Conservation (phyloP, 148 eudicot genomes). For the Beta vulgaris region DNA sequence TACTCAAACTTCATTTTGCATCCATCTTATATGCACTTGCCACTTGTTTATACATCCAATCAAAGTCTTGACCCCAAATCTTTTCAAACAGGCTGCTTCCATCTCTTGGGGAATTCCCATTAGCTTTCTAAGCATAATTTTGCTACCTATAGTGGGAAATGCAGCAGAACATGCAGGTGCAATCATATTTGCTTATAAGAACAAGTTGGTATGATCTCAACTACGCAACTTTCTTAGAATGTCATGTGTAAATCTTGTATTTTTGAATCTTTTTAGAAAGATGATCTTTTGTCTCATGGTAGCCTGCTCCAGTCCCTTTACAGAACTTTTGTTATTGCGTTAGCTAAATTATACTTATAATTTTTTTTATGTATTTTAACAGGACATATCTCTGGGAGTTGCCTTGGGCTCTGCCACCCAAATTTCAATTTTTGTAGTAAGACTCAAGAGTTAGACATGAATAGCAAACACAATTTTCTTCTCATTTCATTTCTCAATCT, state of each 20-base stretch:
- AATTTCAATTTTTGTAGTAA: constrained; percentile 78
- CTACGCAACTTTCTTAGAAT: not conserved
- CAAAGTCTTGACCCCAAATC: not conserved
- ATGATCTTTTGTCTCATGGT: too few species aligned
- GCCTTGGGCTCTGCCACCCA: constrained; percentile 86
- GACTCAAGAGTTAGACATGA: not conserved
- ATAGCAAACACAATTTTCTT: not conserved
- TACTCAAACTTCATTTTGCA: not conserved
- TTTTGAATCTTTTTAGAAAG: too few species aligned
- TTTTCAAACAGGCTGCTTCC: constrained; percentile 53
- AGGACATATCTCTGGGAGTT: constrained; percentile 80
- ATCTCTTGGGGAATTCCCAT: constrained; percentile 69
- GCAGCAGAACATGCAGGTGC: constrained; percentile 95
- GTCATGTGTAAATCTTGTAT: too few species aligned
- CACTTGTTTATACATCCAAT: not conserved
- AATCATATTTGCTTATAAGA: constrained; percentile 66
- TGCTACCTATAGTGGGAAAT: constrained; percentile 81
- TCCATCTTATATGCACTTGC: not conserved
- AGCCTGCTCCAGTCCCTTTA: too few species aligned
- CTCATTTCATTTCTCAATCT: not conserved
- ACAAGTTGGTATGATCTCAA: constrained; percentile 55
- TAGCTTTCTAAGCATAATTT: constrained; percentile 66
- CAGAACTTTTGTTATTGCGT: too few species aligned
- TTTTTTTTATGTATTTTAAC: constrained; percentile 19
- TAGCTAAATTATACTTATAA: too few species aligned